Percentiles rank a stretch among this genome's conserved stretches.
Evolutionary conservation across 1,284 basidiomycete species (phyloP).

Genomic region (Naganishia sp.): DNA sequence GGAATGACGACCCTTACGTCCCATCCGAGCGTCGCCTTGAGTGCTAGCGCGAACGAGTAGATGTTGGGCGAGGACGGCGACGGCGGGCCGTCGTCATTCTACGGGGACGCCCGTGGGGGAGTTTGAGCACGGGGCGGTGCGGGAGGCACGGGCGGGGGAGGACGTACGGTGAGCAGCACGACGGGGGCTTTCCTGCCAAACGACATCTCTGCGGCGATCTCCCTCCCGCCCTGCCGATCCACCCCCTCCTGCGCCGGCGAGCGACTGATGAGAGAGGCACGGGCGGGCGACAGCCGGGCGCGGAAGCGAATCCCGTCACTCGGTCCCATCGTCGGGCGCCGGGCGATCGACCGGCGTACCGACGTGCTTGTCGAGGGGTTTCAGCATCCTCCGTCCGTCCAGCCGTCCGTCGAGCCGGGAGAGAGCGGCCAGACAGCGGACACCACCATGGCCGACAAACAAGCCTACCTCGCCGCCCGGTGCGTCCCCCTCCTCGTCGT

Average conservation of each 20-base stretch:
- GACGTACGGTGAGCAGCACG: conserved; percentile 31
- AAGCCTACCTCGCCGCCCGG: conserved; percentile 20
- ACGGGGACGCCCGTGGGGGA: neutral
- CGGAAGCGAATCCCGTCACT: conserved; percentile 4
- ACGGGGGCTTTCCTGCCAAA: conserved; percentile 25
- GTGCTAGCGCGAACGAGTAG: conserved; percentile 70
- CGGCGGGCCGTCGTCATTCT: conserved; percentile 81
- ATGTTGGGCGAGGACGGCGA: conserved; percentile 73
- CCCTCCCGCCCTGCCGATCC: too few species aligned
- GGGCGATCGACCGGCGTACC: neutral
- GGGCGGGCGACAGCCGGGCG: neutral
- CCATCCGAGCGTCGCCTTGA: conserved; percentile 71
- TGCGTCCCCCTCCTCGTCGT: neutral
- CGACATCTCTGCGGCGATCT: neutral
- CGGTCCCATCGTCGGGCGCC: neutral
- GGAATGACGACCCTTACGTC: conserved; percentile 86
- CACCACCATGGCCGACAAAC: conserved; percentile 7
- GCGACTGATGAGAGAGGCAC: neutral
- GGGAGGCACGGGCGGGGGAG: neutral
- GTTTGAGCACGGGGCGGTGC: neutral
- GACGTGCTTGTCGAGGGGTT: neutral
- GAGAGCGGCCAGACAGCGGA: too few species aligned
- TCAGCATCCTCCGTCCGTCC: neutral
- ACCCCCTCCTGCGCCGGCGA: too few species aligned
- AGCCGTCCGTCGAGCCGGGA: too few species aligned